phyloP scores from a whole-genome alignment of 2,329 filamentous ascomycete species.

The Phialocephala subalpina region DNA sequence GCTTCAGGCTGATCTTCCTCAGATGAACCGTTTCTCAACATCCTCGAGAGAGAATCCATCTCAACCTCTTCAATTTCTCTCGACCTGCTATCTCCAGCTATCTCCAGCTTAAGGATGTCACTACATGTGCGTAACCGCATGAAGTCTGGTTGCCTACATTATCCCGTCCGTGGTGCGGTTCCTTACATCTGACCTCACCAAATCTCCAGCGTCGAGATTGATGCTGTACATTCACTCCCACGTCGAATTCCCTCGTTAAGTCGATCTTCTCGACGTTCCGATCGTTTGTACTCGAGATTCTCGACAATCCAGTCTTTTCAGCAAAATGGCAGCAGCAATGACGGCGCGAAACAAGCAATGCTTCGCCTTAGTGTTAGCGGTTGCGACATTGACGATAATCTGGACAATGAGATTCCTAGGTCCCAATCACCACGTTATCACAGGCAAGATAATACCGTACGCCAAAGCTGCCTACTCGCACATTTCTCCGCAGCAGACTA shows the following conservation, averaged over 20 bases:
- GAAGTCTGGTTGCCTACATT: background rate
- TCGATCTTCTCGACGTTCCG: slow-evolving; percentile 3
- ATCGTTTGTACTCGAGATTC: slow-evolving; percentile 4
- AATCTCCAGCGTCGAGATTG: background rate
- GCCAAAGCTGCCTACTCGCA: background rate
- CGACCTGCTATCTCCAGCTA: background rate
- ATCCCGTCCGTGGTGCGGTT: background rate
- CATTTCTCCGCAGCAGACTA: background rate
- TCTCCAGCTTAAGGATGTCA: background rate
- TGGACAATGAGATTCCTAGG: slow-evolving; percentile 1
- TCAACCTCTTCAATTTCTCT: background rate
- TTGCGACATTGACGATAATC: background rate
- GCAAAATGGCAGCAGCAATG: background rate
- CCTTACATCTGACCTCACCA: slow-evolving; percentile 5
- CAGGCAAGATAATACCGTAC: background rate
- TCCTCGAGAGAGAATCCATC: background rate
- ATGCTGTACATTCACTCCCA: background rate
- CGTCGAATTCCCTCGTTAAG: background rate
- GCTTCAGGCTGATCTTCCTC: slow-evolving; percentile 16
- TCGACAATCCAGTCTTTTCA: slow-evolving; percentile 2
- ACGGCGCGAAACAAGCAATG: background rate
- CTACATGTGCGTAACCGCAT: background rate
- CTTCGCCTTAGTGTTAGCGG: background rate
- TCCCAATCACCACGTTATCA: background rate
- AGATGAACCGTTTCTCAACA: background rate